Percentiles rank a stretch among this genome's conserved stretches.
These are phyloP conservation scores for Wickerhamomyces sp. DNA, from an alignment of 1,139 yeast genomes.

Conservation along the genomic window DNA sequence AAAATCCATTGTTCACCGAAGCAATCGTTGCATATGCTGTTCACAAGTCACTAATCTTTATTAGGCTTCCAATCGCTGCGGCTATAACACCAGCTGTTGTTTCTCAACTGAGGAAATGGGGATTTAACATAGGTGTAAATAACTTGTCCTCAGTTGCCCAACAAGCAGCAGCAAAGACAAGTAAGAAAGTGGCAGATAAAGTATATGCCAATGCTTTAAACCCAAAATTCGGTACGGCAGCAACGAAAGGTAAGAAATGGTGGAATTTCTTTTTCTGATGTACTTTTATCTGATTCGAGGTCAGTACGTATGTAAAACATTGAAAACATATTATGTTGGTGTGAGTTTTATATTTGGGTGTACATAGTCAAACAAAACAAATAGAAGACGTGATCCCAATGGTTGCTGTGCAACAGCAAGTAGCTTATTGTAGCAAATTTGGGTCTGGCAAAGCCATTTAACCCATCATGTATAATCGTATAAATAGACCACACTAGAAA, in stretches of 20 bases:
- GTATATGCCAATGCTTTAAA: slow-evolving; percentile 22
- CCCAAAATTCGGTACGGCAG: slow-evolving; percentile 46
- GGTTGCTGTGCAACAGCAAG: too few relatives aligned
- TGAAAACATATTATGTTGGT: too few relatives aligned
- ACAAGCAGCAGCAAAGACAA: slow-evolving; percentile 17
- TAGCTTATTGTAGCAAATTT: too few relatives aligned
- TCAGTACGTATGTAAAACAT: too few relatives aligned
- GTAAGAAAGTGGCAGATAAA: slow-evolving; percentile 20
- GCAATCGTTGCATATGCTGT: slow-evolving; percentile 88
- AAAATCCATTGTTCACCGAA: slow-evolving; percentile 55
- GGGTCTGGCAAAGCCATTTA: too few relatives aligned
- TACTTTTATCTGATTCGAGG: too few relatives aligned
- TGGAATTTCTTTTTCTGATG: slow-evolving; percentile 50
- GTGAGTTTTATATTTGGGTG: too few relatives aligned
- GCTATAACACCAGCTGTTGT: slow-evolving; percentile 87
- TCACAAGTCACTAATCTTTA: slow-evolving; percentile 76
- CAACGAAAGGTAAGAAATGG: slow-evolving; percentile 53
- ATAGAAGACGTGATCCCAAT: too few relatives aligned
- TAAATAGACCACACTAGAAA: too few relatives aligned
- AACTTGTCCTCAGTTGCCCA: slow-evolving; percentile 16
- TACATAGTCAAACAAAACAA: too few relatives aligned
- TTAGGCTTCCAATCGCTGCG: slow-evolving; percentile 86
- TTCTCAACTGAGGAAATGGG: slow-evolving; percentile 61
- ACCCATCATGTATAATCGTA: too few relatives aligned
- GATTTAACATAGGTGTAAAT: slow-evolving; percentile 65